A percentile compares a stretch with the other conserved stretches of the same genome.
These are phyloP conservation scores for Ophiocordyceps camponoti-saundersi DNA, from an alignment of 2,329 filamentous ascomycete species.

Conservation along the genomic window DNA sequence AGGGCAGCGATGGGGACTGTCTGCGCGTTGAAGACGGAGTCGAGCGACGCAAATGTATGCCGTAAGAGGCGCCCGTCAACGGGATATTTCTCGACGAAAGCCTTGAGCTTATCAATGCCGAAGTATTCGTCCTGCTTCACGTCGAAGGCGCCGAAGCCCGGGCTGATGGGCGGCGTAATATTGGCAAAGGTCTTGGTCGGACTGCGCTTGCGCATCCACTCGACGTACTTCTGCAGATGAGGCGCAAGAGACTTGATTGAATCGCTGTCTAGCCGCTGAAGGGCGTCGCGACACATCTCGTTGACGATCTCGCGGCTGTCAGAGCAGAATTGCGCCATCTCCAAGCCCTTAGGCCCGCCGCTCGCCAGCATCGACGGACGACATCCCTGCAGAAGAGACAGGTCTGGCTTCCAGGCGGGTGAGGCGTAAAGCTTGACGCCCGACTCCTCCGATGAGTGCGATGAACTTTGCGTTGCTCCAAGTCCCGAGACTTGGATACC, in stretches of 20 bases:
- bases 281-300: neutral
- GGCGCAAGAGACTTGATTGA: neutral
- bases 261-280: neutral
- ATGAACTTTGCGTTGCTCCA: neutral
- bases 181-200: neutral
- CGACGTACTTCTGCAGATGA: neutral
- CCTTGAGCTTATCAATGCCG: neutral
- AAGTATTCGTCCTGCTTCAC: neutral
- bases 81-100: neutral
- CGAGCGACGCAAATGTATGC: neutral
- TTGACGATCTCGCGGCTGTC: neutral
- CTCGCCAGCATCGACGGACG: neutral
- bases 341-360: neutral
- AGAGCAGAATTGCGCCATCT: neutral
- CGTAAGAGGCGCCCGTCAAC: slow-evolving; percentile 1
- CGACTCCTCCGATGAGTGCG: neutral
- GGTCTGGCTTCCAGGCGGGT: neutral
- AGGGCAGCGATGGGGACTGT: neutral
- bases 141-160: neutral
- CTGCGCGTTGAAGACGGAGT: neutral
- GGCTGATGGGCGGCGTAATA: neutral
- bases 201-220: neutral
- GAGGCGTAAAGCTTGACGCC: neutral
- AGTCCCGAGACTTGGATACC: neutral
- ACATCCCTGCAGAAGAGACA: neutral